phyloP scores from a whole-genome alignment of 805 yeast genomes.

The Sugiyamaella marilandica region DNA sequence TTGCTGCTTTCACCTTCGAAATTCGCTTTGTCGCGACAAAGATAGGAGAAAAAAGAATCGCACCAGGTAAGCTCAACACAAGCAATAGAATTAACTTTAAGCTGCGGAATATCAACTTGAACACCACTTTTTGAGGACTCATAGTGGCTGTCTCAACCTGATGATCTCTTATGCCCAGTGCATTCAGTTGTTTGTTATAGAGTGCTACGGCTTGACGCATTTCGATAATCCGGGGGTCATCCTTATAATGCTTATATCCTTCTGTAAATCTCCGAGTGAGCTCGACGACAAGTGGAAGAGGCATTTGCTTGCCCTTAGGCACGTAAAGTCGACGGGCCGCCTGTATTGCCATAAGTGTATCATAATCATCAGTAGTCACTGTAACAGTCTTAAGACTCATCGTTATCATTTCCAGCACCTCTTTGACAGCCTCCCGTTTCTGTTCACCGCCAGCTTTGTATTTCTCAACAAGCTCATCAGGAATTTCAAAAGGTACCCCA shows the following conservation, averaged over 20 bases:
- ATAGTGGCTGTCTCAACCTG: slow-evolving; percentile 59
- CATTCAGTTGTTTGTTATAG: slow-evolving; percentile 63
- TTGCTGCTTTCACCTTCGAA: slow-evolving; percentile 64
- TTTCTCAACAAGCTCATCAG: slow-evolving; percentile 54
- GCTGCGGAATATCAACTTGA: slow-evolving; percentile 45
- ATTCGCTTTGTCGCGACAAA: slow-evolving; percentile 72
- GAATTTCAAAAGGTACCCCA: slow-evolving; percentile 77
- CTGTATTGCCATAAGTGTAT: slow-evolving; percentile 81
- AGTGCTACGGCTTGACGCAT: slow-evolving; percentile 58
- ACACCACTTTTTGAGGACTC: slow-evolving; percentile 47
- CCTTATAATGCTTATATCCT: slow-evolving; percentile 71
- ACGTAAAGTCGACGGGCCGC: slow-evolving; percentile 88
- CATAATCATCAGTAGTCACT: slow-evolving; percentile 83
- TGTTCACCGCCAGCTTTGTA: slow-evolving; percentile 60
- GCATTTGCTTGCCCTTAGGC: slow-evolving; percentile 63
- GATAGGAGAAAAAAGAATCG: slow-evolving; percentile 80
- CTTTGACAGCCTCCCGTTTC: slow-evolving; percentile 67
- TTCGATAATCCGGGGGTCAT: slow-evolving; percentile 60
- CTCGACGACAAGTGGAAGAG: slow-evolving; percentile 80
- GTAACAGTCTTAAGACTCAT: slow-evolving; percentile 79
- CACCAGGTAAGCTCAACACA: slow-evolving; percentile 80
- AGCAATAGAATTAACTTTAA: slow-evolving; percentile 52
- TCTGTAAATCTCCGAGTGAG: slow-evolving; percentile 81
- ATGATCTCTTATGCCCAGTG: slow-evolving; percentile 64
- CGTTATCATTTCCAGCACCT: slow-evolving; percentile 63